phyloP scores from a whole-genome alignment of 352 stramenopile genomes.

The Globisporangium heterothallicum region DNA sequence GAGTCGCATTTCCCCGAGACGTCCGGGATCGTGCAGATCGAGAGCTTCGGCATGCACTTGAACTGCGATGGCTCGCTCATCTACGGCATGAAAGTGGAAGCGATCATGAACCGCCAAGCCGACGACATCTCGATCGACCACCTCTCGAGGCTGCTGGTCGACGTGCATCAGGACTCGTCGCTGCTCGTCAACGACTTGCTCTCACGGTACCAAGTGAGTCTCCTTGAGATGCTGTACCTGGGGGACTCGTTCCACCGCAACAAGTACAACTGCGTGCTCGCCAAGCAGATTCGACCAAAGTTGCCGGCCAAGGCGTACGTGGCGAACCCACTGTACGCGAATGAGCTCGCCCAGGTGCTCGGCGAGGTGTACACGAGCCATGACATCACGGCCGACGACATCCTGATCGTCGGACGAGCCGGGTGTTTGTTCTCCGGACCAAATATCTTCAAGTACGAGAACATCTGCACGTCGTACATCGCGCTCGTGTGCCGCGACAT shows the following conservation, averaged over 20 bases:
- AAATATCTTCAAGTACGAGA: conserved; percentile 94
- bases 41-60: conserved; percentile 93
- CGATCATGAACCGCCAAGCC: conserved; percentile 94
- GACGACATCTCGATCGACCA: conserved; percentile 97
- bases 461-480: conserved; percentile 93
- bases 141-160: conserved; percentile 93
- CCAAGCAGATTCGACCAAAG: conserved; percentile 95
- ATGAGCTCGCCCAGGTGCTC: conserved; percentile 94
- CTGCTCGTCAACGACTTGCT: conserved; percentile 95
- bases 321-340: conserved; percentile 91
- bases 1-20: conserved; percentile 96
- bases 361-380: conserved; percentile 92
- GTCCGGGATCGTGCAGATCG: conserved; percentile 92
- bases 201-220: conserved; percentile 92
- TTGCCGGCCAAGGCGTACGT: conserved; percentile 94
- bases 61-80: conserved; percentile 76
- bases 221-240: conserved; percentile 95
- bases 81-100: conserved; percentile 90
- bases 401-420: conserved; percentile 92
- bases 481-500: conserved; percentile 96
- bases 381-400: conserved; percentile 93
- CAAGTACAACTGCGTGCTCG: conserved; percentile 98
- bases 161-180: conserved; percentile 95
- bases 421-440: conserved; percentile 93
- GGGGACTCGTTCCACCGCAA: conserved; percentile 93